Conservation (phyloP, 768 basidiomycete species). For the Amanita rubescens region DNA sequence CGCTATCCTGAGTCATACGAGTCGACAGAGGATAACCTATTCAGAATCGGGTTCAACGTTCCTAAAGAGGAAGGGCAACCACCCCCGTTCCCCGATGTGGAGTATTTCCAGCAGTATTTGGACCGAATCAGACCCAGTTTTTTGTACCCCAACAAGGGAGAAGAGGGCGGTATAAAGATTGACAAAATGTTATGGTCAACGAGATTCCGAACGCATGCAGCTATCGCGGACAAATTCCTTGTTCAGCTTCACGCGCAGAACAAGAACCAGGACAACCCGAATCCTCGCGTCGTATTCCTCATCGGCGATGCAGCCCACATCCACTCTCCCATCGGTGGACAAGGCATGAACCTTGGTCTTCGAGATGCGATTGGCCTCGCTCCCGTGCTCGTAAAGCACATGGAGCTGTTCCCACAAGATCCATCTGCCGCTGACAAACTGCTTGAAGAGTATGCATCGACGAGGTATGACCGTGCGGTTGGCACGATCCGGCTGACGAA, state of each 20-base stretch:
- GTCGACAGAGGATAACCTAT: slow-evolving; percentile 16
- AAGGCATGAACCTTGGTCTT: slow-evolving; percentile 53
- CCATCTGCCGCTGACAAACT: slow-evolving; percentile 19
- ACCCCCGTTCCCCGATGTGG: slow-evolving; percentile 27
- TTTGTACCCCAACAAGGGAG: slow-evolving; percentile 18
- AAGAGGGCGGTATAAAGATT: slow-evolving; percentile 26
- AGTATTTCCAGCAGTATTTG: slow-evolving; percentile 37
- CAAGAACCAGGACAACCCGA: slow-evolving; percentile 2
- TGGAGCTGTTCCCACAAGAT: slow-evolving; percentile 9
- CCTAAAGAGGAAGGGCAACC: slow-evolving; percentile 27
- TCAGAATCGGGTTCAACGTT: slow-evolving; percentile 34
- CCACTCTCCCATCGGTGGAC: slow-evolving; percentile 47
- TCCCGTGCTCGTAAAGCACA: slow-evolving; percentile 31
- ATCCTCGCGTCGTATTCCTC: slow-evolving; percentile 12
- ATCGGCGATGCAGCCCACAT: slow-evolving; percentile 29
- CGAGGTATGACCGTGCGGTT: slow-evolving; percentile 29
- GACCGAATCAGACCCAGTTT: slow-evolving; percentile 25
- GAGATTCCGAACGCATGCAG: no score
- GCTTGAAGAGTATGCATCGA: slow-evolving; percentile 26
- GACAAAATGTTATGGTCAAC: slow-evolving; percentile 28
- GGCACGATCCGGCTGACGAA: slow-evolving; percentile 35
- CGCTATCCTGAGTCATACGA: slow-evolving; percentile 11
- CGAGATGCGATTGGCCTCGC: slow-evolving; percentile 43
- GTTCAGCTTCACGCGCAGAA: slow-evolving; percentile 13
- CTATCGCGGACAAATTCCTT: slow-evolving; percentile 28